Percentiles rank a stretch among this genome's conserved stretches.
Conservation (phyloP, 331 rosid species). For the Telfairia occidentalis region DNA sequence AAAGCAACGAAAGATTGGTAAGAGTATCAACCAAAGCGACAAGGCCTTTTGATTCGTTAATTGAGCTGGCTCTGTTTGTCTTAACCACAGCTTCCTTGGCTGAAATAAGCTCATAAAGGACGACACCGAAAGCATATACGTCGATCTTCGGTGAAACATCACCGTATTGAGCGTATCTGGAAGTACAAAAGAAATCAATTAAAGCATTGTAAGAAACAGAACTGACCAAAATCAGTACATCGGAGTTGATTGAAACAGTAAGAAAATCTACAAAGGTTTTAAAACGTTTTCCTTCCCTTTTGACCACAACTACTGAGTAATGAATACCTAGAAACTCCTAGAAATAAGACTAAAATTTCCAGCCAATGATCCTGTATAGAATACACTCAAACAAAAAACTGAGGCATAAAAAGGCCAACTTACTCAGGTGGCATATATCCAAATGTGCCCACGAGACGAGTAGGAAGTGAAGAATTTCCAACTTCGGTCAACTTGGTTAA, state of each 20-base stretch:
- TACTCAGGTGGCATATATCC: slow-evolving; percentile 99
- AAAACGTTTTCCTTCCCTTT: neutral
- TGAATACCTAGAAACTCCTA: neutral
- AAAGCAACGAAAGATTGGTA: neutral
- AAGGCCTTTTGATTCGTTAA: slow-evolving; percentile 48
- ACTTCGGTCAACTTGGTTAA: slow-evolving; percentile 68
- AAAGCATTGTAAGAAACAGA: neutral
- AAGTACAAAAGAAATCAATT: slow-evolving; percentile 14
- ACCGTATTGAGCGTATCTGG: slow-evolving; percentile 75
- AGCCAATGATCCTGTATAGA: slow-evolving; percentile 7
- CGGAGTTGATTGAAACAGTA: neutral
- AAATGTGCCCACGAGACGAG: slow-evolving; percentile 77
- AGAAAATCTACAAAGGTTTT: neutral
- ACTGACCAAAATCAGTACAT: neutral
- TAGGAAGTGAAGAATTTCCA: slow-evolving; percentile 46
- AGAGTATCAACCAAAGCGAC: slow-evolving; percentile 50
- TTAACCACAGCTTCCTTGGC: slow-evolving; percentile 62
- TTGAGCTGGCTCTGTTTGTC: slow-evolving; percentile 25
- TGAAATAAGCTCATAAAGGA: slow-evolving; percentile 77
- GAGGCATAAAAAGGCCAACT: slow-evolving; percentile 12
- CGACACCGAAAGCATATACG: slow-evolving; percentile 84
- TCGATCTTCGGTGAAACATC: slow-evolving; percentile 77
- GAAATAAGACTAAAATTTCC: neutral
- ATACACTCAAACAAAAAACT: neutral
- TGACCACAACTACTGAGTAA: neutral